These are phyloP conservation scores for Triangularia setosa DNA, from an alignment of 2,329 filamentous ascomycete species.

Conservation along the genomic window DNA sequence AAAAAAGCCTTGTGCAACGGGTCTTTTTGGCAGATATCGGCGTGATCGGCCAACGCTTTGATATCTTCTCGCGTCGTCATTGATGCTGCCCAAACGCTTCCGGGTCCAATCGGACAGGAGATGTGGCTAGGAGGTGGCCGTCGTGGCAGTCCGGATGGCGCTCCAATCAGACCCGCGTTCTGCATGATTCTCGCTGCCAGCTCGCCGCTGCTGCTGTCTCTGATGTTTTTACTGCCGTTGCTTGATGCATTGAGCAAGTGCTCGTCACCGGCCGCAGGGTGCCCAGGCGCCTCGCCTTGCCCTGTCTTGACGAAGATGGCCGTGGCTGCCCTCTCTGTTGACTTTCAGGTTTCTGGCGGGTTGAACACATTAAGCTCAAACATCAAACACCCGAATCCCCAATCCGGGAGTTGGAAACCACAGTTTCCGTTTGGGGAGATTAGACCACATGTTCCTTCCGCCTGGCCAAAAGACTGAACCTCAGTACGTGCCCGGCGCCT, in stretches of 20 bases:
- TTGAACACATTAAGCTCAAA: neutral
- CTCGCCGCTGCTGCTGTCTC: neutral
- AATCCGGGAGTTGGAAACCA: neutral
- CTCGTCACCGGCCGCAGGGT: slow-evolving; percentile 2
- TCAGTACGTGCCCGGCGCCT: slow-evolving; percentile 2
- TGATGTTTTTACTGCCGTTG: neutral
- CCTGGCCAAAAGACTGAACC: slow-evolving; percentile 3
- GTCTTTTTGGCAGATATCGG: neutral
- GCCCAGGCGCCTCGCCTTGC: neutral
- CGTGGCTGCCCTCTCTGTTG: slow-evolving; percentile 4
- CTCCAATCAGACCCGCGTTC: slow-evolving; percentile 11
- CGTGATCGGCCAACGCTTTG: neutral
- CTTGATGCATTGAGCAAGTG: slow-evolving; percentile 8
- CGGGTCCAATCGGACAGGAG: slow-evolving; percentile 14
- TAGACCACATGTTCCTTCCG: slow-evolving; percentile 2
- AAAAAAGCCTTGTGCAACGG: slow-evolving; percentile 4
- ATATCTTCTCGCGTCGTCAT: slow-evolving; percentile 12
- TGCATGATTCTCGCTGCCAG: neutral
- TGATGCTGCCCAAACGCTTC: slow-evolving; percentile 18
- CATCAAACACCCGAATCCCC: neutral
- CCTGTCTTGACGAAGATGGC: neutral
- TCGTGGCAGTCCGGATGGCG: slow-evolving; percentile 16
- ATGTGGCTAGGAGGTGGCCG: slow-evolving; percentile 15
- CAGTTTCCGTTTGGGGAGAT: neutral
- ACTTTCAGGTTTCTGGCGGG: neutral